Evolutionary conservation across 192 early-diverging fungal genomes (phyloP), one percentile per base, ranked within the genome.

Genomic region (Oehlia diaphana): DNA sequence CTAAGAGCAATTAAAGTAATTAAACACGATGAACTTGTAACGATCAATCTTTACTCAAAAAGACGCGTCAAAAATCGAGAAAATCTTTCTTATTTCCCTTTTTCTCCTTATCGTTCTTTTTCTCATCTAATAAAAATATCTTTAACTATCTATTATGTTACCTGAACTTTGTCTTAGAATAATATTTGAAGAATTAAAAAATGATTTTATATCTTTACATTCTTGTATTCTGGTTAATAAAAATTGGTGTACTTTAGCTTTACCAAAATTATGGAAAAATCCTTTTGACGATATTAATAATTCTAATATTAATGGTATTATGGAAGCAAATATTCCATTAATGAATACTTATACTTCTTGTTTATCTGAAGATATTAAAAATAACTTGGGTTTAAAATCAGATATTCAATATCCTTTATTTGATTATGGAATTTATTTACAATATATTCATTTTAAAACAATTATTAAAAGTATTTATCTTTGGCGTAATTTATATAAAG

Each of bases 191-290:
- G 50, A 58, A 58, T 58, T 58, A 58, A 58, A 21, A 58, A 58
- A 58, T 58, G 16, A 58, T 58, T 67, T 67, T 21, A 12, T 67
- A 19, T 31, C 26, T 67, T 26, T 35, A 33, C 23, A 67, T 35
- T 67, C 65, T 14, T 67, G 65, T 35, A 26, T 67, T 67, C 33
- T 67, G 0, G 65, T 67, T 26, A 67, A 68, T 68, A 12, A 28
- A 68, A n/a, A 68, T 23, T 68, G 66, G 66, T 68, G 66, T 68
- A 37, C 14, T 28, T 28, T 68, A 16, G 66, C 66, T 19, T 35
- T 68, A 14, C 66, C 26, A 28, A 14, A 31, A 13, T 28, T 68
- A 37, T 68, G 66, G 26, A 37, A 28, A 12, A 68, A 68, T 33
- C 66, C 66, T 68, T 68, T 28, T 58, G 53, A 58, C 6, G 53